These are phyloP conservation scores for Yueomyces sp. DNA, from an alignment of 805 yeast genomes.

Conservation along the genomic window DNA sequence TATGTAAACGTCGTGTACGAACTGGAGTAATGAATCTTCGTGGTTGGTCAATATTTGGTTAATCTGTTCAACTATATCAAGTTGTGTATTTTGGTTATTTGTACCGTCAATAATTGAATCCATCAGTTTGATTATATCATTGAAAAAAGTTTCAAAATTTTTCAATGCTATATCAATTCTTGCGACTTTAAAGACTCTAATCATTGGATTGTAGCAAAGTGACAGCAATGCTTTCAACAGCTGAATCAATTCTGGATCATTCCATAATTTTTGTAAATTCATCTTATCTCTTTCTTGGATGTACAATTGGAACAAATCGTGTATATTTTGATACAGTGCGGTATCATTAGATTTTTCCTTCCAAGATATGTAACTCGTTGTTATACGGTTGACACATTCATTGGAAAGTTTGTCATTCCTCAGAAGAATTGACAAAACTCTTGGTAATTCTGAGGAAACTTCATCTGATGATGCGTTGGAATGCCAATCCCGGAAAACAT, in stretches of 20 bases:
- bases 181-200: conserved; percentile 53
- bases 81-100: conserved; percentile 42
- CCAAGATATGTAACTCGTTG: conserved; percentile 20
- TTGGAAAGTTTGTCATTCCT: conserved; percentile 11
- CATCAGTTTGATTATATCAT: conserved; percentile 48
- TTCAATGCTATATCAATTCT: conserved; percentile 52
- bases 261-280: conserved; percentile 65
- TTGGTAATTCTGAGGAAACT: conserved; percentile 21
- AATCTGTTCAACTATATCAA: conserved; percentile 40
- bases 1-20: conserved; percentile 70
- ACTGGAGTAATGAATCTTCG: conserved; percentile 56
- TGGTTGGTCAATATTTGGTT: conserved; percentile 57
- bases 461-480: conserved; percentile 7
- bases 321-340: conserved; percentile 37
- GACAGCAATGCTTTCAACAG: conserved; percentile 62
- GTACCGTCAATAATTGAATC: conserved; percentile 34
- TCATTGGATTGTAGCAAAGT: conserved; percentile 62
- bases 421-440: conserved; percentile 13
- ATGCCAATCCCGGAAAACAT: conserved; percentile 16
- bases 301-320: conserved; percentile 48
- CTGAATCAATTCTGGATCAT: conserved; percentile 68
- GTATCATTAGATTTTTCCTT: conserved; percentile 14
- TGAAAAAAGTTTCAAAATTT: conserved; percentile 50
- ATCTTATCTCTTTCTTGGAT: conserved; percentile 66
- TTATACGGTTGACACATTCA: conserved; percentile 16